Conservation (phyloP, 1,139 yeast species). For the Pichia inconspicua region DNA sequence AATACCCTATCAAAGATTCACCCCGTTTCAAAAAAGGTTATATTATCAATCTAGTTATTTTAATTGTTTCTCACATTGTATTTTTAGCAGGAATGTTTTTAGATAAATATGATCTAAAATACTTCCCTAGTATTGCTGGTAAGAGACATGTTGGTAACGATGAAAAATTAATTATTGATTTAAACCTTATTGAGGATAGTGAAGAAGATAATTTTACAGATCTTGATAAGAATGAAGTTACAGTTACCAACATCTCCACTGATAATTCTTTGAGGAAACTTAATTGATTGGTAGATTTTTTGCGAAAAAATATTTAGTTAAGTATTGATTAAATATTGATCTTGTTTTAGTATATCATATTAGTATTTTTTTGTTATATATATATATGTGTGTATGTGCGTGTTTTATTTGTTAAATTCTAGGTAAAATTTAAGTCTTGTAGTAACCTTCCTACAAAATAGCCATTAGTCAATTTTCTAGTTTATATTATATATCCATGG, state of each 20-base stretch:
- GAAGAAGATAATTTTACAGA: background rate
- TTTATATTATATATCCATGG: no score
- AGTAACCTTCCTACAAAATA: no score
- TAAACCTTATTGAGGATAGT: background rate
- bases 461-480: no score
- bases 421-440: no score
- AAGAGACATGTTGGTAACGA: constrained; percentile 7
- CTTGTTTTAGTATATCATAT: no score
- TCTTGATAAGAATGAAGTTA: background rate
- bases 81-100: constrained; percentile 10
- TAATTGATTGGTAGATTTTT: no score
- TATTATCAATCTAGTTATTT: constrained; percentile 38
- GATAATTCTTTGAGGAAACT: background rate
- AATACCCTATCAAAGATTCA: constrained; percentile 38
- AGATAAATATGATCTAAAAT: constrained; percentile 16
- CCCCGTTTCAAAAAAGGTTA: constrained; percentile 44
- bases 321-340: no score
- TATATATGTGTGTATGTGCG: no score
- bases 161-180: background rate
- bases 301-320: no score
- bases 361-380: no score
- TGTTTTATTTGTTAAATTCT: no score
- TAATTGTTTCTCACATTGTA: constrained; percentile 18
- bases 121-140: constrained; percentile 14
- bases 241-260: background rate